phyloP scores from a whole-genome alignment of 805 yeast genomes.

The Lachancea cidri region DNA sequence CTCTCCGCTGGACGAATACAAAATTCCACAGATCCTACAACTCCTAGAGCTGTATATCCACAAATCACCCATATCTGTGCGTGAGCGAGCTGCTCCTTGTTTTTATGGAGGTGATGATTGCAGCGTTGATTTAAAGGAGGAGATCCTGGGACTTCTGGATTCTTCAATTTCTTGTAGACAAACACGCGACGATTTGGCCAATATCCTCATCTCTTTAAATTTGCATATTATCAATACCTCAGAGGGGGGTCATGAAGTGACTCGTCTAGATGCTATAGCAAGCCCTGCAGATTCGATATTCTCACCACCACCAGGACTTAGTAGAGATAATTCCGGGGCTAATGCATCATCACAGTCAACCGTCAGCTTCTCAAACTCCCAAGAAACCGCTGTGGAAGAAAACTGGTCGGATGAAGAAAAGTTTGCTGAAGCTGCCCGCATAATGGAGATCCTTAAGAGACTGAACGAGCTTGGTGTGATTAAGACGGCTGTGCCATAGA shows the following conservation, averaged over 20 bases:
- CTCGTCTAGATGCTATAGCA: background rate
- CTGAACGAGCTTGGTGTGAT: constrained; percentile 11
- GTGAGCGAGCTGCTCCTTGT: constrained; percentile 3
- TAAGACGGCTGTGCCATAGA: constrained; percentile 5
- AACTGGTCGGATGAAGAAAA: constrained; percentile 12
- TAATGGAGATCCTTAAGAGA: constrained; percentile 8
- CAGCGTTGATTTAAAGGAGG: constrained; percentile 1
- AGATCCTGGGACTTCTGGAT: constrained; percentile 3
- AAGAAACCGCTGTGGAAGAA: background rate
- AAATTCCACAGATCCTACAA: constrained; percentile 11
- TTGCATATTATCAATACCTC: background rate
- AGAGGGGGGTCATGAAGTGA: background rate
- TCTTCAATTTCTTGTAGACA: constrained; percentile 3
- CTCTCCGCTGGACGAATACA: constrained; percentile 8
- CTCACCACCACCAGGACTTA: background rate
- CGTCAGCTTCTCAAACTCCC: background rate
- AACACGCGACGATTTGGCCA: constrained; percentile 1
- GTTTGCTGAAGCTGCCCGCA: constrained; percentile 7
- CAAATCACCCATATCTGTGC: constrained; percentile 4
- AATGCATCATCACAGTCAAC: background rate
- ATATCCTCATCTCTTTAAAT: background rate
- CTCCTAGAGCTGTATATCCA: constrained; percentile 5
- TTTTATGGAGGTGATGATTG: constrained; percentile 1
- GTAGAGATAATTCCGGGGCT: background rate
- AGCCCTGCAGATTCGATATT: background rate